These are phyloP conservation scores for Annulohypoxylon stygium DNA, from an alignment of 495 filamentous ascomycete genomes.

Conservation along the genomic window DNA sequence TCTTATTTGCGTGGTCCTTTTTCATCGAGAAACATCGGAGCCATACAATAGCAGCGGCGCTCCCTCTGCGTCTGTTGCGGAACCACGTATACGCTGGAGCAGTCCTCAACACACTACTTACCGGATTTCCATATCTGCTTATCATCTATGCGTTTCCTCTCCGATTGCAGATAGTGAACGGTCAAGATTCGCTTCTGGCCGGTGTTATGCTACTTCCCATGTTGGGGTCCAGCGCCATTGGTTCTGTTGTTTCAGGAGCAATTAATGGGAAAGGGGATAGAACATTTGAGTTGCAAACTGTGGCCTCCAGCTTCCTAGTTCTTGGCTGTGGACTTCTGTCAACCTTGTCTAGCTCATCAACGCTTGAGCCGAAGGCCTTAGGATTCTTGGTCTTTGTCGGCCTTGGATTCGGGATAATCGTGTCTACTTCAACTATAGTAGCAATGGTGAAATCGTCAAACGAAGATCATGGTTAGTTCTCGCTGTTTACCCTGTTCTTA, in stretches of 20 bases:
- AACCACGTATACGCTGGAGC: conserved; percentile 58
- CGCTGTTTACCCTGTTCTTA: neutral
- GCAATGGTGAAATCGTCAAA: conserved; percentile 51
- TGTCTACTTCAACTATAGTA: conserved; percentile 56
- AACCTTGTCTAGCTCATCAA: conserved; percentile 47
- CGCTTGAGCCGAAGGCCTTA: conserved; percentile 54
- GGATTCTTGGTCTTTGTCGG: conserved; percentile 61
- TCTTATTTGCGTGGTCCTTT: conserved; percentile 60
- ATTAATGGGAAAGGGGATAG: conserved; percentile 52
- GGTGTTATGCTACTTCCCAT: conserved; percentile 72
- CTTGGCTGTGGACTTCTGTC: conserved; percentile 58
- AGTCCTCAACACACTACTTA: conserved; percentile 58
- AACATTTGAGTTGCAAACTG: conserved; percentile 55
- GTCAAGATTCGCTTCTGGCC: conserved; percentile 60
- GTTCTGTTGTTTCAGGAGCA: conserved; percentile 58
- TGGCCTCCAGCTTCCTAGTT: conserved; percentile 52
- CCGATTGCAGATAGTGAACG: conserved; percentile 70
- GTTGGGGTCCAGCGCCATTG: conserved; percentile 62
- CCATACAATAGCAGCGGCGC: conserved; percentile 53
- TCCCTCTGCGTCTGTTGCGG: conserved; percentile 59
- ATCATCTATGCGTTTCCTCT: conserved; percentile 69
- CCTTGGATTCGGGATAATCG: conserved; percentile 60
- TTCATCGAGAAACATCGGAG: conserved; percentile 47
- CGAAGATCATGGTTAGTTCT: conserved; percentile 55
- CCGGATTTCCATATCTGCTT: conserved; percentile 70